phyloP scores from a whole-genome alignment of 306 rosid species.

The Malus fusca region DNA sequence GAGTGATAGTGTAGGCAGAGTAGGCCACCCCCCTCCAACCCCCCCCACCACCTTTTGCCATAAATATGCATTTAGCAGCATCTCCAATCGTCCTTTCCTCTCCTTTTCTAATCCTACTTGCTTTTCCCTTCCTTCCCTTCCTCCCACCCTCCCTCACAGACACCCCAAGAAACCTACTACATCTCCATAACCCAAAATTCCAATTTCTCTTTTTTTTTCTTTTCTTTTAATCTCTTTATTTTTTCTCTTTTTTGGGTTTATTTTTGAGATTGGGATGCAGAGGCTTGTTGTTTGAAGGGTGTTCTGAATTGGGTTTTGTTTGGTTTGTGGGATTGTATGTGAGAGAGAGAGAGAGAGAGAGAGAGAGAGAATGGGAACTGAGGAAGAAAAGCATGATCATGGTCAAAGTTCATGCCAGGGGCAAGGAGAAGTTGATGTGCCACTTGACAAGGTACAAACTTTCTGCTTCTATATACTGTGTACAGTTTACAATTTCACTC shows the following conservation, averaged over 20 bases:
- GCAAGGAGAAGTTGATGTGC: constrained; percentile 35
- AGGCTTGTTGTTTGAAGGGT: constrained; percentile 1
- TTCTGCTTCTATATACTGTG: neutral
- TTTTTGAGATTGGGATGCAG: neutral
- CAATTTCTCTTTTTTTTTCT: neutral
- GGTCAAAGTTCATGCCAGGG: constrained; percentile 24
- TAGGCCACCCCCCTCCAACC: neutral
- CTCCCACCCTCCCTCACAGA: neutral
- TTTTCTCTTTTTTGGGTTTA: neutral
- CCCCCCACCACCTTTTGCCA: neutral
- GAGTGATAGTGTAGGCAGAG: neutral
- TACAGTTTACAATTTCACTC: neutral
- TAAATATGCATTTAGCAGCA: neutral
- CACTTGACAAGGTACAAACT: constrained; percentile 41
- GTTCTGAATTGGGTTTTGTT: constrained; percentile 8
- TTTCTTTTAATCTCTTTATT: neutral
- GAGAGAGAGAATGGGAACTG: constrained; percentile 34
- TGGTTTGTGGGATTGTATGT: constrained; percentile 11
- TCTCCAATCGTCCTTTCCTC: no score
- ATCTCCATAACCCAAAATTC: neutral
- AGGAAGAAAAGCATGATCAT: constrained; percentile 30
- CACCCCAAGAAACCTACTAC: neutral
- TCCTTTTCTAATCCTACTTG: neutral
- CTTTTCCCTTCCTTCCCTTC: neutral
- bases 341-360: constrained; percentile 3